Percentiles rank a stretch among this genome's conserved stretches.
Evolutionary conservation across 768 basidiomycete genomes (phyloP).

Genomic region (Pleurotus pulmonarius): DNA sequence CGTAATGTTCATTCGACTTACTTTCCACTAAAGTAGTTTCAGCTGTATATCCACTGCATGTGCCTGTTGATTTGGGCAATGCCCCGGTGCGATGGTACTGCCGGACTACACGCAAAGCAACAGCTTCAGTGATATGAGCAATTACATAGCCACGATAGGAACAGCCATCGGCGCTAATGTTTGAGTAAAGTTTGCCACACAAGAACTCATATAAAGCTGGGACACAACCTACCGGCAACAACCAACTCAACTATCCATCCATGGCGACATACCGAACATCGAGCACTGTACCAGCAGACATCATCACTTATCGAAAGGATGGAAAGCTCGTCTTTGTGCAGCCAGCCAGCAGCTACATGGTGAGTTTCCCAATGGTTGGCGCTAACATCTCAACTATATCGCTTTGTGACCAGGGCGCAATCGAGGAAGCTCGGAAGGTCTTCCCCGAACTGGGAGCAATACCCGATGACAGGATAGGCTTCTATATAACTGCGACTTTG

Average conservation of each 20-base stretch:
- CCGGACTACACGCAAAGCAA: no score
- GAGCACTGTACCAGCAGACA: conserved; percentile 29
- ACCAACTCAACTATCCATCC: neutral
- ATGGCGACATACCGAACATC: conserved; percentile 16
- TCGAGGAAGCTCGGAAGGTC: conserved; percentile 46
- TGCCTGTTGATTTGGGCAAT: no score
- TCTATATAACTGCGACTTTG: conserved; percentile 33
- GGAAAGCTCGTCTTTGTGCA: conserved; percentile 49
- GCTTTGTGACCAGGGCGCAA: conserved; percentile 36
- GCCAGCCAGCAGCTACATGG: conserved; percentile 38
- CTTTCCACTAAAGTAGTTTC: no score
- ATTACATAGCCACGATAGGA: no score
- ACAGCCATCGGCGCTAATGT: no score
- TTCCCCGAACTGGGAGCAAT: conserved; percentile 38
- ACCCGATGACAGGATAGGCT: conserved; percentile 37
- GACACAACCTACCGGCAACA: neutral
- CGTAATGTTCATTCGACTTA: no score
- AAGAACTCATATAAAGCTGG: neutral
- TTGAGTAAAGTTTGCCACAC: no score
- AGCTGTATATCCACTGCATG: no score
- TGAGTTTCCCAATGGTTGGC: conserved; percentile 17
- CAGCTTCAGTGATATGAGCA: no score
- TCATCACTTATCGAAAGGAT: conserved; percentile 46
- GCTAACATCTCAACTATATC: neutral
- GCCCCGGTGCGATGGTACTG: no score